Base-by-base conservation (phyloP, 257 asterid genomes). In the Solanum dulcamara region DNA sequence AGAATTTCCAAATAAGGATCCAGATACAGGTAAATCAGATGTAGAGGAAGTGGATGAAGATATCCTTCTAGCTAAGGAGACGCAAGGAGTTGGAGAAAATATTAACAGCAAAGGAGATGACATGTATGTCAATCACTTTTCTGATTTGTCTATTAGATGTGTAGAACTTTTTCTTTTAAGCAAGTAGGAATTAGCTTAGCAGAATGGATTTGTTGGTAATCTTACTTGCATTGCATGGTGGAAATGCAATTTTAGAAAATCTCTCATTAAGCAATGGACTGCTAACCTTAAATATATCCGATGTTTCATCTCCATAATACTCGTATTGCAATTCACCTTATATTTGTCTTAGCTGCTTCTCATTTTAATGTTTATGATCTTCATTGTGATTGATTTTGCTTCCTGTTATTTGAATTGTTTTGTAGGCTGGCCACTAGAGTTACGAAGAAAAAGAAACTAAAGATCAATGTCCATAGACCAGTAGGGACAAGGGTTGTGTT, bases 401-500 rank as follows among this genome's bases (percentile, higher is more conserved):
- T 83, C 60, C 48, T 77, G 42, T 3, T 30, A n/a, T 42, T 83
- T 59, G 60, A 26, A 67, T 26, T 80, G 84, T 88, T 86, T 84
- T 89, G 24, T 83, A 94, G 98, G 92, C 90, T 91, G 84, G 90
- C 87, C 33, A 93, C 95, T 28, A 93, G 97, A 91, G 87, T 94
- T 79, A 86, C 85, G 66, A 96, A 94, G 97, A 93, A 93, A 80
- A 96, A 94, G 92, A 96, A 94, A 96, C 89, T 96, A 91, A 96
- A 96, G 97, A 96, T 96, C 90, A 94, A 93, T 84, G 70, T 86
- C 88, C 94, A 94, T 88, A 92, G 98, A 89, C 99, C 99, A 32
- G 92, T 92, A 51, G 98, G 99, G 62, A 92, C 93, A 11, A 90
- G 97, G 94, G 95, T 97, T 89, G 98, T 95, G 60, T 97, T 97